phyloP scores from a whole-genome alignment of 2,329 filamentous ascomycete genomes.

The Fusarium albidum region DNA sequence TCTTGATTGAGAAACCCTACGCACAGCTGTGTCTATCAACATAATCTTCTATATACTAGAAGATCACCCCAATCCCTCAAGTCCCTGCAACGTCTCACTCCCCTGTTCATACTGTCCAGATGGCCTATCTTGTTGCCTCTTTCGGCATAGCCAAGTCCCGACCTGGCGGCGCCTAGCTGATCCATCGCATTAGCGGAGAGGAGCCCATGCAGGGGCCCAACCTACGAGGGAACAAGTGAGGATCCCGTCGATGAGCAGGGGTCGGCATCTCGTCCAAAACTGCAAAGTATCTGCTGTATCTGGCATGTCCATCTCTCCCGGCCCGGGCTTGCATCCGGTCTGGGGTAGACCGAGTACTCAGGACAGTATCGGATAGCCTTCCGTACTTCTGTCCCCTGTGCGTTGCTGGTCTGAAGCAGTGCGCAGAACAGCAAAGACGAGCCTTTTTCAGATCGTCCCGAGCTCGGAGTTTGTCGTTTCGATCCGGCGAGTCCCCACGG shows the following conservation, averaged over 20 bases:
- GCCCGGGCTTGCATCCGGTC: conserved; percentile 9
- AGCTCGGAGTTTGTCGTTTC: too few species aligned
- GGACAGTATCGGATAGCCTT: too few species aligned
- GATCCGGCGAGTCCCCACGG: too few species aligned
- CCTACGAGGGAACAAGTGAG: background rate
- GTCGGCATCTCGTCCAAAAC: background rate
- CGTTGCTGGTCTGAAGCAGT: too few species aligned
- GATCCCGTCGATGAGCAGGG: background rate
- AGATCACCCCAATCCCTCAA: too few species aligned
- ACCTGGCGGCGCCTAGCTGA: background rate
- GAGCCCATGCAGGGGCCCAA: background rate
- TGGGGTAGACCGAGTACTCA: background rate
- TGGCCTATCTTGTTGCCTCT: conserved; percentile 30
- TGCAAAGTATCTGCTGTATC: conserved; percentile 24
- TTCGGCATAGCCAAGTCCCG: conserved; percentile 4
- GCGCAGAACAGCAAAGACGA: too few species aligned
- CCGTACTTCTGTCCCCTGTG: too few species aligned
- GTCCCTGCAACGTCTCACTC: too few species aligned
- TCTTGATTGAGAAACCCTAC: too few species aligned
- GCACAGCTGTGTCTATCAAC: too few species aligned
- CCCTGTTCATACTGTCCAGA: conserved; percentile 20
- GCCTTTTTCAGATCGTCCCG: too few species aligned
- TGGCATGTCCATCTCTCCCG: conserved; percentile 7
- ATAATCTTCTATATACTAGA: too few species aligned
- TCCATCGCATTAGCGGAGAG: background rate